Conservation (phyloP, 176 grass and related monocot genomes). For the Calamus simplicifolius region DNA sequence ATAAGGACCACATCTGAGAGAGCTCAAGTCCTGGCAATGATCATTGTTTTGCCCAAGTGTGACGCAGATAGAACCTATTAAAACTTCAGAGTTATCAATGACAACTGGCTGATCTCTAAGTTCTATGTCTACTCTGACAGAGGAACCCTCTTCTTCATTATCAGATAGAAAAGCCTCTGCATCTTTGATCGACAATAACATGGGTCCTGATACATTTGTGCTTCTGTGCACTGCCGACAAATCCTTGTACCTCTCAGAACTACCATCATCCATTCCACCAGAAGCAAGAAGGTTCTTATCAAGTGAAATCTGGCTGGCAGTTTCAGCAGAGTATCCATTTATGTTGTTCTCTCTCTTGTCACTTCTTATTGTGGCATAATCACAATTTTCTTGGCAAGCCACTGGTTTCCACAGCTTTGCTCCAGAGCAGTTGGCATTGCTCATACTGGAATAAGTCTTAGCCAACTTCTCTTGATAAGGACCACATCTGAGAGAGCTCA, state of each 20-base stretch:
- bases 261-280: conserved; percentile 7
- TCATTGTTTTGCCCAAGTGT: too few relatives aligned
- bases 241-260: conserved; percentile 8
- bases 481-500: too few relatives aligned
- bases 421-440: conserved; percentile 1
- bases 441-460: conserved; percentile 15
- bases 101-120: too few relatives aligned
- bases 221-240: conserved; percentile 4
- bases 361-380: not conserved
- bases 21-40: too few relatives aligned
- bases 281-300: conserved; percentile 5
- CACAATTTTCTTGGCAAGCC: conserved; percentile 13
- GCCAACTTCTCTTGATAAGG: conserved; percentile 6
- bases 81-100: too few relatives aligned
- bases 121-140: too few relatives aligned
- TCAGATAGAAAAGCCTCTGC: conserved; percentile 32
- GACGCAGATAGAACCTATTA: too few relatives aligned
- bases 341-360: not conserved
- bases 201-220: conserved; percentile 3
- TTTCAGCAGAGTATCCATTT: not conserved
- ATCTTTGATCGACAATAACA: conserved; percentile 43
- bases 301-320: not conserved
- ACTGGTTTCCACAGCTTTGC: conserved; percentile 6
- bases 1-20: too few relatives aligned
- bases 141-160: too few relatives aligned